Percentiles rank a stretch among this genome's conserved stretches.
Evolutionary conservation across 1,284 basidiomycete genomes (phyloP).

Genomic region (Tetrapyrgos nigripes): DNA sequence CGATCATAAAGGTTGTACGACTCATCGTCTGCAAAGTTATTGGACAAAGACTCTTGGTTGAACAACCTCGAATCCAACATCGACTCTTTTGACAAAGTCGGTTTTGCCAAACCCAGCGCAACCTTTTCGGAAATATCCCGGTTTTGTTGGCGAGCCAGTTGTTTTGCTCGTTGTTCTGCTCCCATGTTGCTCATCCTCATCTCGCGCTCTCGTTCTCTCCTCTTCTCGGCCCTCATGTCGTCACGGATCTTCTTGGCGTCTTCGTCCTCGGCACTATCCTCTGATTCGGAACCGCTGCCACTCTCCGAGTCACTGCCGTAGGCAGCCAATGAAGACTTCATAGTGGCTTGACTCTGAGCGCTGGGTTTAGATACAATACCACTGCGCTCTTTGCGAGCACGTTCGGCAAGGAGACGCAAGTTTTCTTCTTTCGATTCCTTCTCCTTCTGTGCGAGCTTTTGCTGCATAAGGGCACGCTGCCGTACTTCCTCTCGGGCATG

Average conservation of each 20-base stretch:
- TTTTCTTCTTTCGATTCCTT: slow-evolving; percentile 98
- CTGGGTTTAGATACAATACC: slow-evolving; percentile 74
- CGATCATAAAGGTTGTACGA: slow-evolving; percentile 94
- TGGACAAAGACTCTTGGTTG: slow-evolving; percentile 90
- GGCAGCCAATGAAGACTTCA: slow-evolving; percentile 82
- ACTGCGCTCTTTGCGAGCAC: slow-evolving; percentile 92
- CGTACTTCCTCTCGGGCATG: slow-evolving; percentile 98
- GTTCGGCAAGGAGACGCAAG: slow-evolving; percentile 91
- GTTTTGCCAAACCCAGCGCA: slow-evolving; percentile 96
- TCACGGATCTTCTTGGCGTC: slow-evolving; percentile 89
- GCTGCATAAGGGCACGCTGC: slow-evolving; percentile 96
- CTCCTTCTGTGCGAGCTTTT: slow-evolving; percentile 97
- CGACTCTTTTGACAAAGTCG: slow-evolving; percentile 92
- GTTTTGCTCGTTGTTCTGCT: slow-evolving; percentile 93
- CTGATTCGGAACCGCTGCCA: slow-evolving; percentile 51
- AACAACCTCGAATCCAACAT: slow-evolving; percentile 98
- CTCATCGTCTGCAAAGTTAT: slow-evolving; percentile 91
- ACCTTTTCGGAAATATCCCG: slow-evolving; percentile 99
- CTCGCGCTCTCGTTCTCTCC: slow-evolving; percentile 94
- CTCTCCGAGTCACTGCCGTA: slow-evolving; percentile 83
- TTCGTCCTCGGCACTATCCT: slow-evolving; percentile 78
- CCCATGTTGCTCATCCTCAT: slow-evolving; percentile 99
- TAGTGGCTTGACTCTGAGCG: slow-evolving; percentile 63
- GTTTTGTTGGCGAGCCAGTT: slow-evolving; percentile 94
- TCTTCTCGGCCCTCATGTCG: slow-evolving; percentile 90